These are phyloP conservation scores for Pythium sukuiense DNA, from an alignment of 352 stramenopile species.

Conservation along the genomic window DNA sequence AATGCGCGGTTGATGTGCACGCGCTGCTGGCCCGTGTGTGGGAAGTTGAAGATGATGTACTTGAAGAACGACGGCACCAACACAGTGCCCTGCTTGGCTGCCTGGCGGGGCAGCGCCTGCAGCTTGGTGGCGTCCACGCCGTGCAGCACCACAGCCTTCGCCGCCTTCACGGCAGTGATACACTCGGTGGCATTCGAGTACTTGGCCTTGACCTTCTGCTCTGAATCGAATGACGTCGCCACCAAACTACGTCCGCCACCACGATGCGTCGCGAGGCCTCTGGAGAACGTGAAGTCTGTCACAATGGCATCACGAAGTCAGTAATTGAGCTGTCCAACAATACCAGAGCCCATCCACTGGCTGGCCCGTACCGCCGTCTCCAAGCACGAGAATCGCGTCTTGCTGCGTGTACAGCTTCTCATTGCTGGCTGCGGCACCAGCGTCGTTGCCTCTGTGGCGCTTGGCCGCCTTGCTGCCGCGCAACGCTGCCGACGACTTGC, in stretches of 20 bases:
- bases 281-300: conserved; percentile 84
- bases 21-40: conserved; percentile 84
- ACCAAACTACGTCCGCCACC: conserved; percentile 52
- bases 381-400: conserved; percentile 71
- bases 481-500: conserved; percentile 26
- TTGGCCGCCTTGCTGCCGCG: conserved; percentile 30
- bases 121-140: conserved; percentile 85
- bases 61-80: conserved; percentile 62
- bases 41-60: conserved; percentile 90
- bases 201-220: conserved; percentile 60
- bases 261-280: conserved; percentile 63
- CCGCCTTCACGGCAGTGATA: conserved; percentile 48
- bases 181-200: conserved; percentile 78
- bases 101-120: conserved; percentile 40
- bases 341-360: not conserved
- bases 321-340: not conserved
- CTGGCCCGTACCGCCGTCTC: conserved; percentile 58
- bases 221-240: conserved; percentile 81
- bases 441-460: conserved; percentile 25
- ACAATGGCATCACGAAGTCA: not conserved
- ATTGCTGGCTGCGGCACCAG: not conserved
- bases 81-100: not conserved
- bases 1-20: conserved; percentile 86
- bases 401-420: conserved; percentile 50
- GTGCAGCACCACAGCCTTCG: conserved; percentile 54